Evolutionary conservation across 371 early-diverging fungal species (phyloP).

Genomic region (Quaeritorhiza haematococci): DNA sequence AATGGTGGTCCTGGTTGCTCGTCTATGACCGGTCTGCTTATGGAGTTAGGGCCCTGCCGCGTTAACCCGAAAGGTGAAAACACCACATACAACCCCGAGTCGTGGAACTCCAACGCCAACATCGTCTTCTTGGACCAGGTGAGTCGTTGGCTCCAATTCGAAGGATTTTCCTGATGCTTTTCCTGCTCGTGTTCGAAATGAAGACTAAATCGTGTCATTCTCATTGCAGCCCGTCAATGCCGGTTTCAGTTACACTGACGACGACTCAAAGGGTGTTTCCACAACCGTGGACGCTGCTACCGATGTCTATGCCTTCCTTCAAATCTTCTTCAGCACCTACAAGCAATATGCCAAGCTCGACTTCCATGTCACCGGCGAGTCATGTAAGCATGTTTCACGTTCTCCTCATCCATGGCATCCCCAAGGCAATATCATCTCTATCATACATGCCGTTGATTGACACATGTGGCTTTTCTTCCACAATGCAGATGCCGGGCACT

Average conservation of each 20-base stretch:
- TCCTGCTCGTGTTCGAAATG: not conserved
- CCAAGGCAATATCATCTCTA: too few relatives aligned
- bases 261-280: slow-evolving; percentile 61
- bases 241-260: slow-evolving; percentile 68
- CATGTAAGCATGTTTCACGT: slow-evolving; percentile 25
- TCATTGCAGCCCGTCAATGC: slow-evolving; percentile 59
- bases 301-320: slow-evolving; percentile 75
- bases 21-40: slow-evolving; percentile 74
- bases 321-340: slow-evolving; percentile 44
- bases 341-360: slow-evolving; percentile 50
- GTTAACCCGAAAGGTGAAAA: slow-evolving; percentile 54
- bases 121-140: slow-evolving; percentile 79
- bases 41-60: slow-evolving; percentile 71
- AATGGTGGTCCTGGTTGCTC: slow-evolving; percentile 85
- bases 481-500: slow-evolving; percentile 34
- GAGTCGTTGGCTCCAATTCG: not conserved
- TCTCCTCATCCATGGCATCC: too few relatives aligned
- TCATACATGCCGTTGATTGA: too few relatives aligned
- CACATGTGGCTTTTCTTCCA: not conserved
- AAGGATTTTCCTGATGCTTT: not conserved
- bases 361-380: slow-evolving; percentile 72
- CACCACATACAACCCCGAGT: slow-evolving; percentile 49
- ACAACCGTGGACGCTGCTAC: slow-evolving; percentile 48
- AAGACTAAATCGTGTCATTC: not conserved
- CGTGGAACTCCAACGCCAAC: slow-evolving; percentile 79